Base-by-base conservation (phyloP, 106 monocot species). In the Acanthochlamys bracteata region DNA sequence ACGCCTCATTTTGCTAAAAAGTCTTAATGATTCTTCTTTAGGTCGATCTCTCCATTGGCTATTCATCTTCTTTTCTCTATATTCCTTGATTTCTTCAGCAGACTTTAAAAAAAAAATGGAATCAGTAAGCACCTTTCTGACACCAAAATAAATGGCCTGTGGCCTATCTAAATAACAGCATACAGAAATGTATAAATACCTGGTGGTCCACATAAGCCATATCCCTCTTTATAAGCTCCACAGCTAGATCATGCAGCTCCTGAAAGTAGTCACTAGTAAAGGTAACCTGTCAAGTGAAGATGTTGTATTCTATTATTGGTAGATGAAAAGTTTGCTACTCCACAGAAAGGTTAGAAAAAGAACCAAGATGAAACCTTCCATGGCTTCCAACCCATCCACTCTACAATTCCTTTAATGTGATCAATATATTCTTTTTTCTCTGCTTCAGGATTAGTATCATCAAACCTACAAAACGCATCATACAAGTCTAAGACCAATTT, bases 361-460 rank as follows among this genome's bases (percentile, higher is more conserved):
- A 20, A 39, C 53, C 65, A 24, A 17, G 41, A 3, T 39, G n/a
- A 45, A 17, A 95, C 91, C 92, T 86, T 91, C 53, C 79, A 89
- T 41, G 98, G 88, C 73, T 85, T 27, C 98, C 98, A 99, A 55
- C 98, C 98, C 83, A 99, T 73, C 98, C 98, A 99, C n/a, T 79
- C 66, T 24, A 99, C 83, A 64, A 99, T 89, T 63, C 92, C 92
- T 65, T 92, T 62, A 46, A 92, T 99, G 73, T 99, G 92, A 20
- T 99, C 92, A 53, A 92, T 92, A 43, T 99, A 99, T 73, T 99
- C 98, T 55, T 59, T 57, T 66, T 85, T 99, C 68, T 99, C 98
- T 65, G 98, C 98, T 74, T 89, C 92, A 60, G 98, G 98, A 55
- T 99, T 99, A 43, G 98, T 99, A 74, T 99, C 98, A 76, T 99